These are phyloP conservation scores for Populus hybrid DNA, from an alignment of 441 rosid genomes.

Conservation along the genomic window DNA sequence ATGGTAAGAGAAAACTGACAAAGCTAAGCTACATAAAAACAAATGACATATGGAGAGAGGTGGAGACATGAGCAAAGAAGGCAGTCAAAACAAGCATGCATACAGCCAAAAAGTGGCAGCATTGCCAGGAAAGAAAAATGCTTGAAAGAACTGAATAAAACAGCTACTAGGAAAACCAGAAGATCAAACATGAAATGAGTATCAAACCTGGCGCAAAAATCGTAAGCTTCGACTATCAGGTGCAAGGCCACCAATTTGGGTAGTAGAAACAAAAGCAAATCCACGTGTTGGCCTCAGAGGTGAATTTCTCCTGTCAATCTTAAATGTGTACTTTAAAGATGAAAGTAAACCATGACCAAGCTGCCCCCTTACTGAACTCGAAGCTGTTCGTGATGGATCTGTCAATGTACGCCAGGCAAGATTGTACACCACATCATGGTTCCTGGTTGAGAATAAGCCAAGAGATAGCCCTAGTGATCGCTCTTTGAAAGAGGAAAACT, in stretches of 20 bases:
- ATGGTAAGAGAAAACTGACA: background rate
- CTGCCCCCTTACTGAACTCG: conserved; percentile 69
- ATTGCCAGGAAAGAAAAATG: background rate
- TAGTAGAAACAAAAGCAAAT: conserved; percentile 68
- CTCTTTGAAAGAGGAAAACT: conserved; percentile 82
- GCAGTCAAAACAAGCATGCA: background rate
- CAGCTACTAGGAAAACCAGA: conserved; percentile 1
- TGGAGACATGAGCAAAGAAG: background rate
- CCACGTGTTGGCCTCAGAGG: conserved; percentile 74
- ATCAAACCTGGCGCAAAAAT: conserved; percentile 76
- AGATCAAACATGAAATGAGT: conserved; percentile 12
- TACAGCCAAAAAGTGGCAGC: background rate
- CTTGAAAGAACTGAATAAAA: background rate
- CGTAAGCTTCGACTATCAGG: conserved; percentile 84
- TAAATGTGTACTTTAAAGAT: conserved; percentile 71
- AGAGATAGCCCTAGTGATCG: conserved; percentile 76
- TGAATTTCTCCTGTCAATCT: conserved; percentile 73
- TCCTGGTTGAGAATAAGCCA: conserved; percentile 63
- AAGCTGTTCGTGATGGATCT: conserved; percentile 72
- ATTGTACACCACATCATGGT: conserved; percentile 71
- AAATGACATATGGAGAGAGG: background rate
- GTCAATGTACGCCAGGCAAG: conserved; percentile 76
- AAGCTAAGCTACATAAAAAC: background rate
- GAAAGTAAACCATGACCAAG: conserved; percentile 84
- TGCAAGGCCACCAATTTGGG: conserved; percentile 83